Evolutionary conservation across 108 stramenopile species (phyloP), one percentile per base, ranked within the genome.

Genomic region (Epithemia pelagica): DNA sequence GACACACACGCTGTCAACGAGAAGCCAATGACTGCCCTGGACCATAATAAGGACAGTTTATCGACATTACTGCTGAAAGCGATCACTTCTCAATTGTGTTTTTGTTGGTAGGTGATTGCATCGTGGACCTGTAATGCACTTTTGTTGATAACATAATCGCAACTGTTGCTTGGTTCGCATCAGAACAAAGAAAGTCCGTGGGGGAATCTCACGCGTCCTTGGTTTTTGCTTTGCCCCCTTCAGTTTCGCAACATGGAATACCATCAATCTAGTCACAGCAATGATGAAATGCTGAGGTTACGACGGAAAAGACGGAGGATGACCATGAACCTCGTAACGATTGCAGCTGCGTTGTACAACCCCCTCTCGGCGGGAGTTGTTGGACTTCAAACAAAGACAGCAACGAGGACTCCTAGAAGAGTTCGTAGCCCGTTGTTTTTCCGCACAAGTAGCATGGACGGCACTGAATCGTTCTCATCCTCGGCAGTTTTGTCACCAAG

Each of bases 21-120:
- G 37, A 46, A 46, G 37, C 37, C 37, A 46, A 46, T 46, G 37
- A 46, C 37, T 46, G 37, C n/a, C n/a, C n/a, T n/a, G n/a, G n/a
- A n/a, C n/a, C n/a, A n/a, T n/a, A 46, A 46, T 5, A 5, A 10
- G 37, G 15, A 10, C 37, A 46, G 37, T 46, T 46, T 15, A 46
- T 46, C 15, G 15, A 46, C 15, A 46, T 15, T 10, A 46, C 37
- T 46, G 37, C 5, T 46, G 10, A 46, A 46, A 46, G 37, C 37
- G 15, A 46, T 46, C 5, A 46, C 15, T 15, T 46, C 37, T 46
- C 37, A 46, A 46, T 46, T 46, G 37, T 5, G 10, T 10, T 46
- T 46, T 46, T 46, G 15, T 46, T 46, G 37, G 37, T 46, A 46
- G 37, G 37, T 46, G 37, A 15, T 46, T 10, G 5, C 15, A 46